phyloP scores from a whole-genome alignment of 345 rosid genomes.

The Arabis hirsuta region DNA sequence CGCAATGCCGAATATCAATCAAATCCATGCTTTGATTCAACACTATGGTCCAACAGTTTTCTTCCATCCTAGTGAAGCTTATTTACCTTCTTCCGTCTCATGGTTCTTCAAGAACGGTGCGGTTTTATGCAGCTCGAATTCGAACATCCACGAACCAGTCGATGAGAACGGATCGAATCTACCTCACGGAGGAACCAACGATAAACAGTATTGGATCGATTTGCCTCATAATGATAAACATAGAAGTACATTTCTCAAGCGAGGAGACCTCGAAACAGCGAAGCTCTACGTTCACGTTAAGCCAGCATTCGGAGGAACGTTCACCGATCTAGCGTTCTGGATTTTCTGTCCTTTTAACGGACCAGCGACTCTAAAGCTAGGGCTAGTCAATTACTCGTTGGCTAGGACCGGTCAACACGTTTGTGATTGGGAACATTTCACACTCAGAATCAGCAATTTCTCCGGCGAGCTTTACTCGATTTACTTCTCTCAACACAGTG shows the following conservation, averaged over 20 bases:
- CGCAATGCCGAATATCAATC: constrained; percentile 79
- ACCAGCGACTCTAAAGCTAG: constrained; percentile 77
- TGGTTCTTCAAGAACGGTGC: constrained; percentile 65
- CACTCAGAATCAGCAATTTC: constrained; percentile 83
- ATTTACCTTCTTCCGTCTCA: constrained; percentile 56
- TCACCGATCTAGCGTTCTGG: constrained; percentile 84
- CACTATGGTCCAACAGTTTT: constrained; percentile 81
- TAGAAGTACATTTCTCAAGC: constrained; percentile 43
- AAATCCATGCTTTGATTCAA: constrained; percentile 63
- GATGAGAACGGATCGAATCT: constrained; percentile 69
- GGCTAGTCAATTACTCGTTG: constrained; percentile 50
- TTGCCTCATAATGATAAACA: constrained; percentile 47
- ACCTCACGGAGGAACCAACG: constrained; percentile 74
- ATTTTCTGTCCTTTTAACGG: constrained; percentile 90
- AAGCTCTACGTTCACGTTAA: constrained; percentile 84
- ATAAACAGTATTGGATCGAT: constrained; percentile 76
- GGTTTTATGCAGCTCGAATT: constrained; percentile 56
- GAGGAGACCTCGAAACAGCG: constrained; percentile 65
- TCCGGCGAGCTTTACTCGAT: constrained; percentile 70
- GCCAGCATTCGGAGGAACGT: constrained; percentile 80
- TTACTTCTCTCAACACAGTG: constrained; percentile 93
- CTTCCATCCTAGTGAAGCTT: constrained; percentile 55
- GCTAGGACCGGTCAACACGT: constrained; percentile 79
- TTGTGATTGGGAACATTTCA: constrained; percentile 96
- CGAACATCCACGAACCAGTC: constrained; percentile 47